Base-by-base conservation (phyloP, 768 basidiomycete species). In the Mycena belliarum region DNA sequence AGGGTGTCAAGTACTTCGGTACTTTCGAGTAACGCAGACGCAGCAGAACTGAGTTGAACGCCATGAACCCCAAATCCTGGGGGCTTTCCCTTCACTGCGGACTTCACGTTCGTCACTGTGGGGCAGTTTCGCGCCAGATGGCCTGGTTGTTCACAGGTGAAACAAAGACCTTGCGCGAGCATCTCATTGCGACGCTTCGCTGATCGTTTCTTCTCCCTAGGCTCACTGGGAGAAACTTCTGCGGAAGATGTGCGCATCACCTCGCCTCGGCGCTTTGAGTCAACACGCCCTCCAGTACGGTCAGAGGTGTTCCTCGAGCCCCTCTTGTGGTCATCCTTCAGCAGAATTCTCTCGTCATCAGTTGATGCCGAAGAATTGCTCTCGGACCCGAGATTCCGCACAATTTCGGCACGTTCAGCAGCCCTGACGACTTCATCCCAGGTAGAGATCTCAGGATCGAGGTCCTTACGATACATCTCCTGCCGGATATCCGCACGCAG, bases 401-500 rank as follows among this genome's bases (percentile, higher is more conserved):
- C 15, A 20, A 53, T 24, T 16, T 53, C 52, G 1, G 52, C 52
- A n/a, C 44, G 20, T 9, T 43, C 51, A 20, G 25, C 49, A 11
- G 18, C 49, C 6, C 28, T 18, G 14, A 29, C 20, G n/a, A 51
- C 18, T 16, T 44, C 28, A 0, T 63, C 42, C 57, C 65, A 67
- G 0, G 52, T 42, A 0, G 61, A 47, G 0, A 23, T 23, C 8
- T 66, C 63, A 0, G 66, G 66, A 0, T 61, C 65, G 0, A 70
- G 55, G 1, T 65, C 44, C 2, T 66, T 24, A 5, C 42, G 42
- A 9, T 53, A 45, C 2, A 53, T 45, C 24, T 53, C 52, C 1
- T 32, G 24, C 23, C 69, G 69, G 0, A 73, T 61, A 10, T 44
- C 33, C 2, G 35, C 18, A 0, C 41, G 52, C 0, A 71, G 49